These are phyloP conservation scores for Rehmannia glutinosa DNA, from an alignment of 257 asterid species.

Conservation along the genomic window DNA sequence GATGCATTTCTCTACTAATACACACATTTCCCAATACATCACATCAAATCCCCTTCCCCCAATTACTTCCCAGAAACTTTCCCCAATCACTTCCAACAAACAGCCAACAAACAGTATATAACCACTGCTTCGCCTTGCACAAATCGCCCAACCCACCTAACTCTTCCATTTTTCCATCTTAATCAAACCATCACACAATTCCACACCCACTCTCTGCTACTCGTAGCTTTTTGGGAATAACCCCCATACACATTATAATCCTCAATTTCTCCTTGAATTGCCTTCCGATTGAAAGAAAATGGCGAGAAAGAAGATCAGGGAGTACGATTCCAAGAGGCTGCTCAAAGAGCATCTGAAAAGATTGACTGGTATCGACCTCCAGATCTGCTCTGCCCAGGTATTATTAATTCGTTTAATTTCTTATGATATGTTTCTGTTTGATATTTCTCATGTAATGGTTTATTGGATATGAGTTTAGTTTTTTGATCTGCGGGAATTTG, in stretches of 20 bases:
- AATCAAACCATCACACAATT: not conserved
- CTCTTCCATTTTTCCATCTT: not conserved
- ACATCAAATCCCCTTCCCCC: too few species aligned
- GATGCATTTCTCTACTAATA: too few species aligned
- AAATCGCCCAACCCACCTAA: not conserved
- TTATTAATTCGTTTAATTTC: conserved; percentile 6
- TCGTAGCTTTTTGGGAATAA: too few species aligned
- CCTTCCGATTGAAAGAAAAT: conserved; percentile 14
- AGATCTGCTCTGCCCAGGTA: conserved; percentile 71
- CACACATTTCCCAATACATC: too few species aligned
- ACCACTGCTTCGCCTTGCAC: not conserved
- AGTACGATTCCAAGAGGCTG: conserved; percentile 69
- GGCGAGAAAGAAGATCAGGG: conserved; percentile 79
- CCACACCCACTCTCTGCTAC: not conserved
- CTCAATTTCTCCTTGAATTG: not conserved
- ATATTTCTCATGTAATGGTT: not conserved
- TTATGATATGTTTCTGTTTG: not conserved
- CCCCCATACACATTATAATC: too few species aligned
- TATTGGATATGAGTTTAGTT: too few species aligned
- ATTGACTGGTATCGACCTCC: conserved; percentile 50
- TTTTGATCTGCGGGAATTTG: not conserved
- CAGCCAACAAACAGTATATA: not conserved
- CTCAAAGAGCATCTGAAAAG: conserved; percentile 60
- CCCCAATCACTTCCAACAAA: too few species aligned
- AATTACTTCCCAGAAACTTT: too few species aligned